Base-by-base conservation (phyloP, 257 asterid genomes). In the Orobanche coerulescens region DNA sequence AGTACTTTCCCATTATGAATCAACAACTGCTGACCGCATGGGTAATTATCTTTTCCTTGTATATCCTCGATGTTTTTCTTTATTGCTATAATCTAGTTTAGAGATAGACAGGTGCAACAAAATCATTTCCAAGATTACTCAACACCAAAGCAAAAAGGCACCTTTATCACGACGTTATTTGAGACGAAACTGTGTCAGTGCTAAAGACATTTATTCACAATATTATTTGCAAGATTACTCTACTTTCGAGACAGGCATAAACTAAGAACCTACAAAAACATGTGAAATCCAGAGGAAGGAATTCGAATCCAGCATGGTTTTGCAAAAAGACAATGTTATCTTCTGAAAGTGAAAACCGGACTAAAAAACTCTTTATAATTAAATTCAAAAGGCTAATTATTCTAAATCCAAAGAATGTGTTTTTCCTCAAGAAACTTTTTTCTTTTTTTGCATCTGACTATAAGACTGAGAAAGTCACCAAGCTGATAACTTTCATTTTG, bases 1-100 rank as follows among this genome's bases (percentile, higher is more conserved):
- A 87, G 65, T 26, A 84, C 94, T 77, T 87, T 87, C 59, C 94
- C 94, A 53, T 87, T 87, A 66, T 87, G 91, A 69, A 87, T 84
- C 75, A 87, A 72, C 65, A 87, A 69, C 59, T 87, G 95, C 78
- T 78, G 95, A 44, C 91, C 94, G 66, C 93, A 87, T 59, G 95
- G 94, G 71, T 87, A 87, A 73, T 62, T 82, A 71, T 84, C 84
- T 70, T 84, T 84, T 34, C 95, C 94, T 75, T 84, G 87, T 48
- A 77, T 39, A 78, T 84, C 94, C 74, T 87, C 95, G 62, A 87
- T 84, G 78, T 67, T 78, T 53, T 87, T 84, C 88, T 87, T 87
- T 56, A 87, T 84, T 30, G 95, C 86, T 81, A 84, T 84, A 60
- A 84, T 72, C 95, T 87, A 71, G 63, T 5, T 70, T 2, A 61